Base-by-base conservation (phyloP, 2,329 filamentous ascomycete genomes). In the Didymella glomerata region DNA sequence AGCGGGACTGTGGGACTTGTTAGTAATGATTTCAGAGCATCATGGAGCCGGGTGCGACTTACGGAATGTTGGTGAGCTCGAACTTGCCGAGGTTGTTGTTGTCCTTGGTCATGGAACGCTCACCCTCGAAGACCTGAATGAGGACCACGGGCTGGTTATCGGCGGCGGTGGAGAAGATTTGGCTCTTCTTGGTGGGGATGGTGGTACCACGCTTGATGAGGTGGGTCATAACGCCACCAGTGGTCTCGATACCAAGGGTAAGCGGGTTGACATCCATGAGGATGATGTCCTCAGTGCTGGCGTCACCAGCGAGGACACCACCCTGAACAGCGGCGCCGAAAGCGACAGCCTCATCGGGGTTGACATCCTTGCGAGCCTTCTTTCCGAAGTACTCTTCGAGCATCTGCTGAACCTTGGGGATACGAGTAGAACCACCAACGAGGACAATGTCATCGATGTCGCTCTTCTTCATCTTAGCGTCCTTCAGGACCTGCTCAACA, bases 311-410 rank as follows among this genome's bases (percentile, higher is more conserved):
- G 64, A 99, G 86, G 76, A 98, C 89, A 90, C 93, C 94, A 83
- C 90, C 95, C 84, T 99, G 95, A 71, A 98, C 93, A 70, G 95
- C 94, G 66, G 95, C 95, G 83, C 95, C 95, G 79, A 93, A 98
- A 77, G 95, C 95, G 71, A 98, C 95, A 83, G 95, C 95, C 86
- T 98, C 95, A 77, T 99, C 95, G 72, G 95, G 95, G 88, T 98
- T 98, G 80, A 99, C 97, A 82, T 93, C 92, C 92, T 98, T 98
- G 87, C 90, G 93, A 72, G 93, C 93, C 86, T 95, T 93, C 91
- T 98, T 98, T 80, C 93, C 84, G 79, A 98, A 98, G 87, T 87
- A 98, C 82, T 98, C 93, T 85, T 98, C 93, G 68, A 98, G 91
- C 77, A 98, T 89, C 71, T 87, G 79, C 83, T 96, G 90, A 68